These are phyloP conservation scores for Debaryomycetaceae sp. DNA, from an alignment of 1,139 yeast species.

Conservation along the genomic window DNA sequence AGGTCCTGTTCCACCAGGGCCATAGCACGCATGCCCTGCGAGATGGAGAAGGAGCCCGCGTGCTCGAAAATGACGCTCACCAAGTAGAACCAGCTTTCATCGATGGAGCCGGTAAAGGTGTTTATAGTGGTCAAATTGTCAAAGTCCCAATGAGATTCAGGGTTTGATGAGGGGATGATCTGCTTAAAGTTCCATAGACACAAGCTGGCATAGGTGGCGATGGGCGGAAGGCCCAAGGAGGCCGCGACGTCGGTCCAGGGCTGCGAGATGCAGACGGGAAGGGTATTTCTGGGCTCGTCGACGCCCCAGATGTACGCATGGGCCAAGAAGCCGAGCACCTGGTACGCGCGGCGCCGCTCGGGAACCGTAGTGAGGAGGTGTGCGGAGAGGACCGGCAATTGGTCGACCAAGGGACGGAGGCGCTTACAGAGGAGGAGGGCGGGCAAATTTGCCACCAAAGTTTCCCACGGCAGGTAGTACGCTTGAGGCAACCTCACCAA, in stretches of 20 bases:
- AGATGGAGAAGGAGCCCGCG: conserved; percentile 60
- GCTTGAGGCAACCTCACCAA: conserved; percentile 44
- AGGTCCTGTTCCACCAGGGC: conserved; percentile 24
- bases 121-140: conserved; percentile 68
- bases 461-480: conserved; percentile 75
- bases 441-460: conserved; percentile 53
- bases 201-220: conserved; percentile 79
- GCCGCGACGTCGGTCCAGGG: conserved; percentile 58
- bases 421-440: conserved; percentile 58
- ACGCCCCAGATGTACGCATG: conserved; percentile 90
- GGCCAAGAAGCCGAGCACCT: conserved; percentile 63
- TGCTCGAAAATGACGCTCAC: conserved; percentile 82
- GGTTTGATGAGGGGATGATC: conserved; percentile 37
- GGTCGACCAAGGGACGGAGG: conserved; percentile 50
- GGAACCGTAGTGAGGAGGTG: conserved; percentile 27
- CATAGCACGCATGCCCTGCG: conserved; percentile 52
- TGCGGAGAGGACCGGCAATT: conserved; percentile 42
- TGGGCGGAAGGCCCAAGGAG: conserved; percentile 64
- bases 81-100: conserved; percentile 89
- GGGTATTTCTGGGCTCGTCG: conserved; percentile 49
- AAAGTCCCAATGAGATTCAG: conserved; percentile 33
- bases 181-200: conserved; percentile 81
- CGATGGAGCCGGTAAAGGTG: conserved; percentile 84
- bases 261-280: conserved; percentile 59
- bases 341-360: conserved; percentile 71